Conservation (phyloP, 371 early-diverging fungal species). For the Blastocladiella emersonii region DNA sequence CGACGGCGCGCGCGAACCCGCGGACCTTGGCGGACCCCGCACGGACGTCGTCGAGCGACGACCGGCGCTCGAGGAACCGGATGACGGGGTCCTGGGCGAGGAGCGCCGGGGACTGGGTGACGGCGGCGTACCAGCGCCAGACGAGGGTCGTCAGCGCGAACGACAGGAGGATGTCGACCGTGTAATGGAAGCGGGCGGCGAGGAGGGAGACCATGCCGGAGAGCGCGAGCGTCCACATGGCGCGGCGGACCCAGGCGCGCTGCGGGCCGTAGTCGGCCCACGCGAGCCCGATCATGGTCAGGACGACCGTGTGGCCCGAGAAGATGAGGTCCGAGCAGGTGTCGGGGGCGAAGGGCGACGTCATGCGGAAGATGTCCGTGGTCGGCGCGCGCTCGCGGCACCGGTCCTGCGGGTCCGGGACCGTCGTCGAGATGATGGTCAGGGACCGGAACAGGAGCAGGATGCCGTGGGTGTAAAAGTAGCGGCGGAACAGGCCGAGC, state of each 20-base stretch:
- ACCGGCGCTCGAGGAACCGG: constrained; percentile 1
- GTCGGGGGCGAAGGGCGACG: not conserved
- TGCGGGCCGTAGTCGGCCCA: constrained; percentile 4
- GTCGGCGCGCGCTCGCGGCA: not conserved
- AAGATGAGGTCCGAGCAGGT: not conserved
- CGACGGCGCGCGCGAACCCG: no score
- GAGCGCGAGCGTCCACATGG: not conserved
- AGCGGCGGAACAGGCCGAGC: not conserved
- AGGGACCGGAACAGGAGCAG: not conserved
- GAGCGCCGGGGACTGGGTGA: not conserved
- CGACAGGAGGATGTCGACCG: not conserved
- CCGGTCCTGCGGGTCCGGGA: not conserved
- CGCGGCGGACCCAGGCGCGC: not conserved
- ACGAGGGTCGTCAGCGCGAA: not conserved
- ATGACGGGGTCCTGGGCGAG: not conserved
- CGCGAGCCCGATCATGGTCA: not conserved
- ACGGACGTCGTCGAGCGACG: not conserved
- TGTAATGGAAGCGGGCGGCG: not conserved
- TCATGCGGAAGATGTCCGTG: not conserved
- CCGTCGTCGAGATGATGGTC: constrained; percentile 3
- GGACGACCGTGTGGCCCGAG: constrained; percentile 1
- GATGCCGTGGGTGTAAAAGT: not conserved
- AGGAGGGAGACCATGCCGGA: not conserved
- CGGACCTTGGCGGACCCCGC: no score
- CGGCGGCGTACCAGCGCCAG: not conserved